phyloP scores from a whole-genome alignment of 2,329 filamentous ascomycete species.

The Talaromyces sp. region DNA sequence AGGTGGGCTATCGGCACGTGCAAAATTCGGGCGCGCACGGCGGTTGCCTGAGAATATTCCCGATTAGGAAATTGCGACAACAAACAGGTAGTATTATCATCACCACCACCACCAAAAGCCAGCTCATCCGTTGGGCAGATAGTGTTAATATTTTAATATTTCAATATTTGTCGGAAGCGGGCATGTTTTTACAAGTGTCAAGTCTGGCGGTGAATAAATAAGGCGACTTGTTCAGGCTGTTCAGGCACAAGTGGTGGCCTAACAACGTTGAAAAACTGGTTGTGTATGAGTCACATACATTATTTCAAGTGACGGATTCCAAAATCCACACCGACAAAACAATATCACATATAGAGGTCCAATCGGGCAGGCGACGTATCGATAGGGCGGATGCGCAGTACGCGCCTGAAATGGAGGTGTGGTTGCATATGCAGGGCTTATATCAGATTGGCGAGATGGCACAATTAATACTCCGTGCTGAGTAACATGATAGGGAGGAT shows the following conservation, averaged over 20 bases:
- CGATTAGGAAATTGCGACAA: not conserved
- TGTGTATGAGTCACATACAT: not conserved
- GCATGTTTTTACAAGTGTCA: too few species aligned
- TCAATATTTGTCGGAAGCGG: too few species aligned
- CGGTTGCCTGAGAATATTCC: not conserved
- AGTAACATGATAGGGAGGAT: not conserved
- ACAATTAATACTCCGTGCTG: too few species aligned
- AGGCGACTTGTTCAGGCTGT: not conserved
- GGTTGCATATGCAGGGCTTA: not conserved
- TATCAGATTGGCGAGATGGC: not conserved
- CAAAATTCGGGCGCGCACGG: not conserved
- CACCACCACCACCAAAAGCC: too few species aligned
- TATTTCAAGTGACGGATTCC: not conserved
- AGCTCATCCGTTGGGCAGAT: not conserved
- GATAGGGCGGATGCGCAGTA: not conserved
- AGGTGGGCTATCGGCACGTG: not conserved
- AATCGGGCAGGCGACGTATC: not conserved
- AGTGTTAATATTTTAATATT: too few species aligned
- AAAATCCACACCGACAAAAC: not conserved
- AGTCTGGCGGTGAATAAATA: not conserved
- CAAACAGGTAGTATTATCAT: not conserved
- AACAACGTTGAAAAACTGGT: not conserved
- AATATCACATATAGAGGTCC: not conserved
- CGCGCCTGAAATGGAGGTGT: not conserved
- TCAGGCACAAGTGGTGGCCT: not conserved